A percentile compares a stretch with the other conserved stretches of the same genome.
Conservation (phyloP, 768 basidiomycete species). For the Naganishia randhawae region DNA sequence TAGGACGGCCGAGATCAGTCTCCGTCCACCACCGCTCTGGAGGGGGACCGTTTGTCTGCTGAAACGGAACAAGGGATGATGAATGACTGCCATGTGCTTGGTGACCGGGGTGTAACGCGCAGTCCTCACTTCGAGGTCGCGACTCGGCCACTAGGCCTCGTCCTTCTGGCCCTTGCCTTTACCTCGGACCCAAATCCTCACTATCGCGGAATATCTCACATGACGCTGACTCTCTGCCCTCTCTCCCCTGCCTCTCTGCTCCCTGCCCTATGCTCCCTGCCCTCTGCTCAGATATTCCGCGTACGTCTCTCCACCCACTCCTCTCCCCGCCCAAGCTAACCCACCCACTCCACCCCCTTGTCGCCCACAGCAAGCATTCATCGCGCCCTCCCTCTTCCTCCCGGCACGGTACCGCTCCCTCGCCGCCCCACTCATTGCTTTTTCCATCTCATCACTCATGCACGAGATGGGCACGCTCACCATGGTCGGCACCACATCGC, state of each 20-base stretch:
- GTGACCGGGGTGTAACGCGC: too few species aligned
- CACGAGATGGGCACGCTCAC: constrained; percentile 44
- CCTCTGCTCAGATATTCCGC: constrained; percentile 23
- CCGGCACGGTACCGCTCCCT: constrained; percentile 28
- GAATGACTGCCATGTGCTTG: too few species aligned
- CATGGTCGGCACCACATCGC: constrained; percentile 38
- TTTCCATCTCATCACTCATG: constrained; percentile 40
- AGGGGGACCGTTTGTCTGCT: too few species aligned
- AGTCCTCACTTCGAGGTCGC: too few species aligned
- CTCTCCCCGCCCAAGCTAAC: neutral
- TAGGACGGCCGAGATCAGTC: too few species aligned
- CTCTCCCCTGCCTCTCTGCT: too few species aligned
- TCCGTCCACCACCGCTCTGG: too few species aligned
- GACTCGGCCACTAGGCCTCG: too few species aligned
- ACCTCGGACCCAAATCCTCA: too few species aligned
- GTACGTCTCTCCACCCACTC: neutral
- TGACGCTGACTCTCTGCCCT: too few species aligned
- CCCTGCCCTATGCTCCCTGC: neutral
- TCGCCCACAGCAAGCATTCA: constrained; percentile 32
- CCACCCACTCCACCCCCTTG: neutral
- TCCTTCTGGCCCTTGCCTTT: neutral
- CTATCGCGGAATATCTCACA: too few species aligned
- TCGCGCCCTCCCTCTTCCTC: constrained; percentile 36
- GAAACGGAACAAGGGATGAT: too few species aligned
- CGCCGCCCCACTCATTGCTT: constrained; percentile 33